Evolutionary conservation across 1,284 basidiomycete species (phyloP).

Genomic region (Cryptococcus wingfieldii): DNA sequence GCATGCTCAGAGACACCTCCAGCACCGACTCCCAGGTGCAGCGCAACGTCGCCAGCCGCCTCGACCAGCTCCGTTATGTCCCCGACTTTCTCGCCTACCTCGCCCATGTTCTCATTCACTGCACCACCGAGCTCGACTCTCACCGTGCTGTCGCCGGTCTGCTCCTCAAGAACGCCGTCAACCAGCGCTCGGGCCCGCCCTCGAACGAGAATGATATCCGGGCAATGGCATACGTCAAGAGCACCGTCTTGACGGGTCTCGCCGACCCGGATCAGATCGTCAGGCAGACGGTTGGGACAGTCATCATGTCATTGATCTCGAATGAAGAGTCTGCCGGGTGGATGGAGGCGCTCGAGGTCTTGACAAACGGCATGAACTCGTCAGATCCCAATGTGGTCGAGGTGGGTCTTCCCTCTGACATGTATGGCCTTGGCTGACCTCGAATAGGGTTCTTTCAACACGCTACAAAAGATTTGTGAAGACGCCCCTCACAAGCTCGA

Average conservation of each 20-base stretch:
- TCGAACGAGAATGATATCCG: constrained; percentile 27
- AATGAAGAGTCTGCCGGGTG: constrained; percentile 82
- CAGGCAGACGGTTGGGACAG: constrained; percentile 84
- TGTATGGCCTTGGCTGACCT: not conserved
- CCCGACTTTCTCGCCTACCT: constrained; percentile 97
- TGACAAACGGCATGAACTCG: constrained; percentile 73
- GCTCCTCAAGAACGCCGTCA: constrained; percentile 87
- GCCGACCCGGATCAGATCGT: constrained; percentile 75
- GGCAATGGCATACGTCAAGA: constrained; percentile 74
- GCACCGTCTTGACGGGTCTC: constrained; percentile 73
- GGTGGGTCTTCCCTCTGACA: constrained; percentile 55
- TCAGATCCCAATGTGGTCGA: constrained; percentile 71
- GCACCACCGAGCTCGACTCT: constrained; percentile 67
- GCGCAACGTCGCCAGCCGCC: constrained; percentile 61
- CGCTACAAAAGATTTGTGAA: constrained; percentile 92
- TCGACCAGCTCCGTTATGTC: constrained; percentile 79
- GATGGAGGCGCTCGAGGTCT: constrained; percentile 82
- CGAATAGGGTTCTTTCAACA: constrained; percentile 81
- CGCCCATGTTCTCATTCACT: constrained; percentile 78
- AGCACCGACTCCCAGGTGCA: constrained; percentile 48
- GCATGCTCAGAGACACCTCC: constrained; percentile 50
- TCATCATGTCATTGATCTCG: constrained; percentile 79
- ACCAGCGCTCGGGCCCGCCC: constrained; percentile 21
- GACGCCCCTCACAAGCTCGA: constrained; percentile 95
- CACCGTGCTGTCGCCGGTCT: constrained; percentile 94